A percentile compares a stretch with the other conserved stretches of the same genome.
Conservation (phyloP, 495 filamentous ascomycete species). For the Cercophora samala region DNA sequence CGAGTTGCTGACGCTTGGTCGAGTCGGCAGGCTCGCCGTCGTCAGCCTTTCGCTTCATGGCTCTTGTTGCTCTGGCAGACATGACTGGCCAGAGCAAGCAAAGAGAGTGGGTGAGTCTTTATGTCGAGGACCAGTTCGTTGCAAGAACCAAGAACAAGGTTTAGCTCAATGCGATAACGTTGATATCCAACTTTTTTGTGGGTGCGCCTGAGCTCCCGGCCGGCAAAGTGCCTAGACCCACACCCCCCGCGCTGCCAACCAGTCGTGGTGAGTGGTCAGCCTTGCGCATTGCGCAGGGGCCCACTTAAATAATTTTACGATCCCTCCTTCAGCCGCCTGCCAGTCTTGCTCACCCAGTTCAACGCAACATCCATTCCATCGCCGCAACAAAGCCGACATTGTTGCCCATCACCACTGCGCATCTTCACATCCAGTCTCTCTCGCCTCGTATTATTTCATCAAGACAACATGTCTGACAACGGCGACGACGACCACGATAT, state of each 20-base stretch:
- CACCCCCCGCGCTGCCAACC: neutral
- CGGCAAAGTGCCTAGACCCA: constrained; percentile 13
- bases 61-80: constrained; percentile 4
- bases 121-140: neutral
- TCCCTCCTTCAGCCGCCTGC: constrained; percentile 23
- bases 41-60: constrained; percentile 21
- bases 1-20: constrained; percentile 15
- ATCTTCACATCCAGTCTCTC: neutral
- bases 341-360: constrained; percentile 9
- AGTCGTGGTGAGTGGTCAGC: constrained; percentile 12
- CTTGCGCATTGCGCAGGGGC: constrained; percentile 14
- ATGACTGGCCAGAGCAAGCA: constrained; percentile 1
- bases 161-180: neutral
- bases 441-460: neutral
- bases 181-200: constrained; percentile 26
- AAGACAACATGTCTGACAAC: constrained; percentile 75
- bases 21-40: constrained; percentile 5
- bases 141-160: constrained; percentile 6
- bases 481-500: constrained; percentile 55
- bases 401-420: constrained; percentile 7
- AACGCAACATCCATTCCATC: constrained; percentile 1
- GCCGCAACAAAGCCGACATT: constrained; percentile 10
- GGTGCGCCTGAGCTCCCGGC: constrained; percentile 20
- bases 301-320: constrained; percentile 33
- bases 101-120: neutral